A percentile compares a stretch with the other conserved stretches of the same genome.
phyloP scores from a whole-genome alignment of 176 grass and related monocot genomes.

The Dendrocalamus sinicus region DNA sequence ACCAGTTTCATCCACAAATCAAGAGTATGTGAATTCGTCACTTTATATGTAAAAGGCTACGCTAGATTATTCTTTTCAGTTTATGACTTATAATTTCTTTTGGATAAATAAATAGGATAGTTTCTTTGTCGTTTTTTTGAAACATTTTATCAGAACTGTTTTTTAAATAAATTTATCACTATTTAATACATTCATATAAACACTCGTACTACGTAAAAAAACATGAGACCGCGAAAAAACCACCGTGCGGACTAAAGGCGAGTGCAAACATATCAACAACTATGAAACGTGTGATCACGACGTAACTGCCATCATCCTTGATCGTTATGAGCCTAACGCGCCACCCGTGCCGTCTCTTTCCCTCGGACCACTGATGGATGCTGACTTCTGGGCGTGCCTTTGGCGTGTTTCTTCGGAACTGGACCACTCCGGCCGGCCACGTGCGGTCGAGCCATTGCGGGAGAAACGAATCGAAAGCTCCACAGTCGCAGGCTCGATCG shows the following conservation, averaged over 20 bases:
- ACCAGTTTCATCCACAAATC: background rate
- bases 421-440: constrained; percentile 15
- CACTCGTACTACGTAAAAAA: no score
- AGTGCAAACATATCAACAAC: background rate
- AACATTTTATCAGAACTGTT: no score
- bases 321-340: background rate
- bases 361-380: background rate
- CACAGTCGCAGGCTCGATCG: background rate
- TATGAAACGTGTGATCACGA: background rate
- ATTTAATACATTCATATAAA: no score
- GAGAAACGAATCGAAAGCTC: background rate
- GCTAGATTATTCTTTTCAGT: background rate
- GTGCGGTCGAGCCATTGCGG: background rate
- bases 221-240: no score
- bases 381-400: background rate
- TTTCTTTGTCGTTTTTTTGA: no score
- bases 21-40: background rate
- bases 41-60: background rate
- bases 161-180: no score
- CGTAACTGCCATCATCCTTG: background rate
- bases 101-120: no score
- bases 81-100: no score
- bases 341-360: constrained; percentile 43
- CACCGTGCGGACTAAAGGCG: background rate
- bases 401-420: background rate